Evolutionary conservation across 345 rosid species (phyloP).

Genomic region (Hirschfeldia incana): DNA sequence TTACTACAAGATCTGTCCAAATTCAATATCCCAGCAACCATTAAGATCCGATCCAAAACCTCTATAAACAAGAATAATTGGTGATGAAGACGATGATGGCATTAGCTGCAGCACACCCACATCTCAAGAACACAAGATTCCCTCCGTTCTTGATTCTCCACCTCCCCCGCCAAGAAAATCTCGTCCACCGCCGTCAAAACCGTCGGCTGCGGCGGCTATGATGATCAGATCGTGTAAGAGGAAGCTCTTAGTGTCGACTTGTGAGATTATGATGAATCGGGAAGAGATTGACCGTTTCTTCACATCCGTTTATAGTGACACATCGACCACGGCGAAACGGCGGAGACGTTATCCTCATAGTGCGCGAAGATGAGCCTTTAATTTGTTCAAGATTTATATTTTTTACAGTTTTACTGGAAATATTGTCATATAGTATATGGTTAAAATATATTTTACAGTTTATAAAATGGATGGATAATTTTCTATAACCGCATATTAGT

Average conservation of each 20-base stretch:
- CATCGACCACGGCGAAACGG: slow-evolving; percentile 21
- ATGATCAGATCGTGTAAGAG: slow-evolving; percentile 41
- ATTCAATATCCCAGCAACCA: slow-evolving; percentile 6
- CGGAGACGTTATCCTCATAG: slow-evolving; percentile 21
- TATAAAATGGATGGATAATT: slow-evolving; percentile 10
- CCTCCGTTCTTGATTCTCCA: slow-evolving; percentile 26
- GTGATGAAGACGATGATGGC: not conserved
- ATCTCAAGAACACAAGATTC: slow-evolving; percentile 40
- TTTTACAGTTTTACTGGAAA: slow-evolving; percentile 33
- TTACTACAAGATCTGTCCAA: slow-evolving; percentile 29
- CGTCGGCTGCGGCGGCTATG: slow-evolving; percentile 32
- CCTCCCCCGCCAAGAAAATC: slow-evolving; percentile 40
- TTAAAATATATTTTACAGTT: too few species aligned
- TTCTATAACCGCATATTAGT: slow-evolving; percentile 30
- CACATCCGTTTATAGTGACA: slow-evolving; percentile 26
- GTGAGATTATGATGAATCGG: slow-evolving; percentile 37
- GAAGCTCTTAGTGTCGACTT: slow-evolving; percentile 36
- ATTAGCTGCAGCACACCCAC: slow-evolving; percentile 36
- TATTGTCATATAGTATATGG: not conserved
- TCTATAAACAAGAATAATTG: not conserved
- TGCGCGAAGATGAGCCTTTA: slow-evolving; percentile 21
- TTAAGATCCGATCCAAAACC: slow-evolving; percentile 33
- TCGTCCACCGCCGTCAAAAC: slow-evolving; percentile 22
- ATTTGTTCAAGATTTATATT: slow-evolving; percentile 2
- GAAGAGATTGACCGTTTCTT: slow-evolving; percentile 40